These are phyloP conservation scores for Omphalea diandra DNA, from an alignment of 441 rosid genomes.

Conservation along the genomic window DNA sequence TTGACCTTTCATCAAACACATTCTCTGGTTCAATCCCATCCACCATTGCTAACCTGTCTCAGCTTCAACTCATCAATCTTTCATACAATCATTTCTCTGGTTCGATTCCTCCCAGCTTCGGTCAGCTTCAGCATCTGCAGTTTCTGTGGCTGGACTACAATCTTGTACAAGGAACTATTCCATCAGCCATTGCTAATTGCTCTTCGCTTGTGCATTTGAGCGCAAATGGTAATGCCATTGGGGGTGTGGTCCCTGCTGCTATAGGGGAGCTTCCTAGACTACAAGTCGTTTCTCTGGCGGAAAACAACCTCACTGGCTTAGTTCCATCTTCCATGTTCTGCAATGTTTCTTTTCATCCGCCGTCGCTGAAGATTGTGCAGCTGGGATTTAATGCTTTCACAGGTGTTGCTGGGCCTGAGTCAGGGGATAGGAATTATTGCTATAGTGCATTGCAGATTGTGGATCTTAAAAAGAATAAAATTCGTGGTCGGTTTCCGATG, in stretches of 20 bases:
- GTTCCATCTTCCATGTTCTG: constrained; percentile 71
- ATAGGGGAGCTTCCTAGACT: constrained; percentile 67
- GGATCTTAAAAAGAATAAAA: constrained; percentile 60
- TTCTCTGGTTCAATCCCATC: constrained; percentile 67
- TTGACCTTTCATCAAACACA: constrained; percentile 67
- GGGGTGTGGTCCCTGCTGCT: constrained; percentile 78
- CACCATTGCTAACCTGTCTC: constrained; percentile 54
- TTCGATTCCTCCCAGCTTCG: constrained; percentile 67
- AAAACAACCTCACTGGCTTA: constrained; percentile 65
- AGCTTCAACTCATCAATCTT: constrained; percentile 70
- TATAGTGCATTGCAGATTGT: constrained; percentile 53
- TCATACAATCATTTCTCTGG: constrained; percentile 76
- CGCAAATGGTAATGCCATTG: constrained; percentile 61
- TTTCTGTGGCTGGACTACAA: constrained; percentile 83
- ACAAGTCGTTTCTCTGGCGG: constrained; percentile 60
- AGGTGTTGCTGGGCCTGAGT: constrained; percentile 43
- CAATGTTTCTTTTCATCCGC: constrained; percentile 47
- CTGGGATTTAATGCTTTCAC: constrained; percentile 62
- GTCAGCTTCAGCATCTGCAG: constrained; percentile 61
- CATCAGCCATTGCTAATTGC: constrained; percentile 78
- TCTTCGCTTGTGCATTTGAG: constrained; percentile 83
- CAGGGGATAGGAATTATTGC: constrained; percentile 50
- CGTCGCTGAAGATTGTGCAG: constrained; percentile 59
- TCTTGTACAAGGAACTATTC: constrained; percentile 70
- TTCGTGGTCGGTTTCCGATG: constrained; percentile 55